Conservation (phyloP, 495 filamentous ascomycete species). For the Bacidia rubella region DNA sequence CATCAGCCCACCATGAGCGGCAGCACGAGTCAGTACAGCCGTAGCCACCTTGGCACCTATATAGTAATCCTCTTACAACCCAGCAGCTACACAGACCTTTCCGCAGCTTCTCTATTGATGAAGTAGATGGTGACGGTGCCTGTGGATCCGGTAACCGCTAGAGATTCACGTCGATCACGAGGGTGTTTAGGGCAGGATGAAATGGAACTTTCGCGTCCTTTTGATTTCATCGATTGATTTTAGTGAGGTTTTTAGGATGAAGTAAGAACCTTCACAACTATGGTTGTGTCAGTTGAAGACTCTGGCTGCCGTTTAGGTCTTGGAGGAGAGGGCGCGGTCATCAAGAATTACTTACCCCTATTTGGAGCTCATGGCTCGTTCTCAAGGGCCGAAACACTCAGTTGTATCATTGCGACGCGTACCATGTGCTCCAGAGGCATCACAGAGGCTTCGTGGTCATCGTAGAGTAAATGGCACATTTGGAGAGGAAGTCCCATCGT, state of each 20-base stretch:
- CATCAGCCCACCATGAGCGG: constrained; percentile 33
- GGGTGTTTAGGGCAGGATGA: no score
- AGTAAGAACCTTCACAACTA: no score
- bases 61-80: constrained; percentile 5
- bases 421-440: not conserved
- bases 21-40: constrained; percentile 32
- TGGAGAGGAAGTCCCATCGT: constrained; percentile 4
- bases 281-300: no score
- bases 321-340: no score
- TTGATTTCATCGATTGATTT: no score
- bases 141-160: no score
- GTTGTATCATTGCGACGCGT: constrained; percentile 3
- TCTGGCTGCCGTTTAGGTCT: no score
- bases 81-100: not conserved
- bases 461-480: not conserved
- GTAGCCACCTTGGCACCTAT: constrained; percentile 31
- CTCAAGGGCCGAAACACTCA: not conserved
- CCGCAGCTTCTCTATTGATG: not conserved
- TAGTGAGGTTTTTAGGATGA: no score
- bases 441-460: not conserved
- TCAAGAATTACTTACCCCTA: not conserved
- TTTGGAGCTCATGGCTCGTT: no score
- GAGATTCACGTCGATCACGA: no score
- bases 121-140: not conserved
- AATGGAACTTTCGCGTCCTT: no score